These are phyloP conservation scores for slime mould (Dictyostelium discoideum) DNA, from an alignment of 78 protist species.

Conservation along the genomic window dicty_2.7 NC_007088.5:4574501-4575000, in stretches of 20 bases:
- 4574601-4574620: background rate
- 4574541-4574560: background rate
- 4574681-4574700: background rate
- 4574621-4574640: background rate
- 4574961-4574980: background rate
- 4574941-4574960: background rate
- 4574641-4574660: background rate
- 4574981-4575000: conserved; percentile 76
- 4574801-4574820: too few relatives aligned
- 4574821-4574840: too few relatives aligned
- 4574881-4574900: background rate
- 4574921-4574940: background rate
- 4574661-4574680: background rate
- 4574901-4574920: background rate
- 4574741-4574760: background rate
- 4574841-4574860: too few relatives aligned
- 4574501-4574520: background rate
- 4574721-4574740: background rate
- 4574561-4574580: background rate
- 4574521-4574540: background rate
- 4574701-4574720: background rate
- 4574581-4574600: background rate
- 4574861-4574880: background rate
- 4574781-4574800: too few relatives aligned
- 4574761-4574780: too few relatives aligned